Conservation (phyloP, 352 stramenopile genomes). For the Globisporangium sylvaticum region DNA sequence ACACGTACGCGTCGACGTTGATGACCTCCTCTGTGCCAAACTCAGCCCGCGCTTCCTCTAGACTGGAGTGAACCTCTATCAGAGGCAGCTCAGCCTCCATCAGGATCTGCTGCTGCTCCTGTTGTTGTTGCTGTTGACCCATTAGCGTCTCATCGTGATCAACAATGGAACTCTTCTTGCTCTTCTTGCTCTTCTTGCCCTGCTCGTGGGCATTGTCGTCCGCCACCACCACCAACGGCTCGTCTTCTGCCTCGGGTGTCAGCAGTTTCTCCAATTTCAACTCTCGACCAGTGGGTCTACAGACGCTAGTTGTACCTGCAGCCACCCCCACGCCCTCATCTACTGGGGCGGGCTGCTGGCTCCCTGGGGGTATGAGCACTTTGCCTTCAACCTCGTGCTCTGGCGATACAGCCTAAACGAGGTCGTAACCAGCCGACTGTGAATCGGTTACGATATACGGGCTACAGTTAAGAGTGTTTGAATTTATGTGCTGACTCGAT, state of each 20-base stretch:
- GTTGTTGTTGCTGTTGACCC: too few relatives aligned
- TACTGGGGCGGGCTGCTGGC: background rate
- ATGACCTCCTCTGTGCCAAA: conserved; percentile 13
- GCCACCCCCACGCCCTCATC: background rate
- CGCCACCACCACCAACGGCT: background rate
- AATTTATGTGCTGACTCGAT: too few relatives aligned
- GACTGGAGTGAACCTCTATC: background rate
- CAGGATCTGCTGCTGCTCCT: background rate
- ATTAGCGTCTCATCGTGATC: background rate
- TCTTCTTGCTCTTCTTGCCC: background rate
- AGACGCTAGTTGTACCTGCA: background rate
- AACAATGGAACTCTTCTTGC: background rate
- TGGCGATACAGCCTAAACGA: too few relatives aligned
- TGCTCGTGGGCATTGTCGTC: background rate
- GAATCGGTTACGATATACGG: too few relatives aligned
- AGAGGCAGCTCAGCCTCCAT: background rate
- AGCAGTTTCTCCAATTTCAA: background rate
- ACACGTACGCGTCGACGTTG: conserved; percentile 5
- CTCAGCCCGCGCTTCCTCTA: conserved; percentile 4
- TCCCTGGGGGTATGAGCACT: background rate
- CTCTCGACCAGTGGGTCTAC: background rate
- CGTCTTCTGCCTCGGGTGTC: background rate
- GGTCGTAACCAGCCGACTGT: too few relatives aligned
- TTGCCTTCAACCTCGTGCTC: background rate
- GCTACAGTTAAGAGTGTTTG: too few relatives aligned